phyloP scores from a whole-genome alignment of 306 rosid species.

The Lupinus albus region DNA sequence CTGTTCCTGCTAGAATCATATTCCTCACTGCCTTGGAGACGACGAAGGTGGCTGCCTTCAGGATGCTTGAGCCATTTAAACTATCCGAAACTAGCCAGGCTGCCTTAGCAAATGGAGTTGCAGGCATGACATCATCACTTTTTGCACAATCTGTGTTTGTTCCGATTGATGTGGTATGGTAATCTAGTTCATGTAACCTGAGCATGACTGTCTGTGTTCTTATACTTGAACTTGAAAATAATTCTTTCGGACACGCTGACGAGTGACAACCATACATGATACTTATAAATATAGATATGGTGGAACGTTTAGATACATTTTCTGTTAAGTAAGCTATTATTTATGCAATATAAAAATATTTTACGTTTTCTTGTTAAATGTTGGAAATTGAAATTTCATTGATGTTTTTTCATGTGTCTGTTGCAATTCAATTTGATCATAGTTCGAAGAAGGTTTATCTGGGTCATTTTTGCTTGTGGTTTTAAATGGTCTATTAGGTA shows the following conservation, averaged over 20 bases:
- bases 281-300: conserved; percentile 8
- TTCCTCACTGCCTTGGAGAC: conserved; percentile 85
- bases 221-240: neutral
- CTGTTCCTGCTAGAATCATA: conserved; percentile 82
- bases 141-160: conserved; percentile 82
- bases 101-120: conserved; percentile 85
- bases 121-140: conserved; percentile 80
- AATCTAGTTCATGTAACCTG: conserved; percentile 28
- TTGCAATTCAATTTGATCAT: conserved; percentile 10
- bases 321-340: neutral
- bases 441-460: neutral
- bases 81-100: conserved; percentile 79
- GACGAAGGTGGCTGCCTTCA: conserved; percentile 71
- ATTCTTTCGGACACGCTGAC: neutral
- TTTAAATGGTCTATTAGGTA: neutral
- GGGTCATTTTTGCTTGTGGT: neutral
- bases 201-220: conserved; percentile 9
- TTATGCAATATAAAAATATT: neutral
- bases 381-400: conserved; percentile 17
- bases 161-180: conserved; percentile 85
- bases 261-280: conserved; percentile 19
- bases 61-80: conserved; percentile 66
- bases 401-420: conserved; percentile 14
- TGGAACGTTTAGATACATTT: neutral
- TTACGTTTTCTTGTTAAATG: conserved; percentile 10